Percentiles rank a stretch among this genome's conserved stretches.
phyloP scores from a whole-genome alignment of 164 flowering plant genomes.

The Magnolia changhungtana region DNA sequence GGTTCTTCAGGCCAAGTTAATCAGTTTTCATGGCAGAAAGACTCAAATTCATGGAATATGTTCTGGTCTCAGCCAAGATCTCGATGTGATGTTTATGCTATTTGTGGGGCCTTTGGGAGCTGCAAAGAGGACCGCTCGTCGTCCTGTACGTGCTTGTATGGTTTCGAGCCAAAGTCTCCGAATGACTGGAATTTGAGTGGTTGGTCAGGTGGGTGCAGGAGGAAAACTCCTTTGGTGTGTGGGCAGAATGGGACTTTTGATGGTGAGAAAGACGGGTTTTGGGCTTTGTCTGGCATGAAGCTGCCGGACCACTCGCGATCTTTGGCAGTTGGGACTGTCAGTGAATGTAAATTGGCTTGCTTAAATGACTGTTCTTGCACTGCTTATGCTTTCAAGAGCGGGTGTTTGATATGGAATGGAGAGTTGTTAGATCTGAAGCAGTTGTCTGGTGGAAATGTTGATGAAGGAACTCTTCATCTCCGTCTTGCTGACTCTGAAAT shows the following conservation, averaged over 20 bases:
- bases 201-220: too few species aligned
- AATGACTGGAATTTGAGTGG: constrained; percentile 11
- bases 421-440: constrained; percentile 8
- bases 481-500: neutral
- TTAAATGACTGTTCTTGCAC: constrained; percentile 14
- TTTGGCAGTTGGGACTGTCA: neutral
- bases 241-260: too few species aligned
- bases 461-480: neutral
- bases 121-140: constrained; percentile 10
- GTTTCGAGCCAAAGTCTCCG: constrained; percentile 9
- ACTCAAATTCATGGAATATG: neutral
- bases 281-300: neutral
- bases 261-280: too few species aligned
- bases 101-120: constrained; percentile 15
- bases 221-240: too few species aligned
- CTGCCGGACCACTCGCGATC: neutral
- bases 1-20: neutral
- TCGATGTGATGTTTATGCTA: neutral
- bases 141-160: constrained; percentile 14
- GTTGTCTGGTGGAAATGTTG: neutral
- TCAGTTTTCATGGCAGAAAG: neutral
- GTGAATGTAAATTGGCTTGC: constrained; percentile 15
- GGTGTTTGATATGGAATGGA: constrained; percentile 13
- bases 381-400: constrained; percentile 11
- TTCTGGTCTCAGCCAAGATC: neutral